Evolutionary conservation across 306 rosid genomes (phyloP).

Genomic region (Lithocarpus polystachyus): DNA sequence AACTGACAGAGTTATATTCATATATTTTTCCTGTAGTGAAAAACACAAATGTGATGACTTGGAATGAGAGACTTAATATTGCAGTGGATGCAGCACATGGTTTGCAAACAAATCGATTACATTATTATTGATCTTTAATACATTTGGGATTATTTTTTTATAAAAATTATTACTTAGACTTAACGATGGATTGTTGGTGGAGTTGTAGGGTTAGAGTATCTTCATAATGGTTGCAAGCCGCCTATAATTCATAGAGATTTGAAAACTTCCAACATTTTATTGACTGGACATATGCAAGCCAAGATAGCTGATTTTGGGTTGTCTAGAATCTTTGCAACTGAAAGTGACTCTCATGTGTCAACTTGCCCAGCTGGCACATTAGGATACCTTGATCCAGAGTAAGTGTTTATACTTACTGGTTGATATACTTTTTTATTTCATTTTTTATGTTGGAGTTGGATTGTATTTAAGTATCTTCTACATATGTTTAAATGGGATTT

Average conservation of each 20-base stretch:
- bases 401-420: not conserved
- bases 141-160: too few species aligned
- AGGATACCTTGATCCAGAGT: slow-evolving; percentile 39
- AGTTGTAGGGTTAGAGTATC: slow-evolving; percentile 18
- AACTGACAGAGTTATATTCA: not conserved
- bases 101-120: not conserved
- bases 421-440: too few species aligned
- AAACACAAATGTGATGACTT: slow-evolving; percentile 1
- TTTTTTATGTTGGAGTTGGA: too few species aligned
- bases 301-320: slow-evolving; percentile 45
- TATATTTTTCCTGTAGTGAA: not conserved
- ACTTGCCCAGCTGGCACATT: slow-evolving; percentile 21
- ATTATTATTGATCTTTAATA: not conserved
- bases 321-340: slow-evolving; percentile 18
- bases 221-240: slow-evolving; percentile 22
- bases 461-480: too few species aligned
- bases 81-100: slow-evolving; percentile 30
- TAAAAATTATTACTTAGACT: not conserved
- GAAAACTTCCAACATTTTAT: slow-evolving; percentile 36
- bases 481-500: not conserved
- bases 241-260: slow-evolving; percentile 31
- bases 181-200: not conserved
- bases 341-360: slow-evolving; percentile 8
- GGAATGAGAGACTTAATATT: slow-evolving; percentile 30
- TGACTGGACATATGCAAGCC: slow-evolving; percentile 23